Evolutionary conservation across 1,139 yeast species (phyloP).

Genomic region (Blastobotrys arbuscula): DNA sequence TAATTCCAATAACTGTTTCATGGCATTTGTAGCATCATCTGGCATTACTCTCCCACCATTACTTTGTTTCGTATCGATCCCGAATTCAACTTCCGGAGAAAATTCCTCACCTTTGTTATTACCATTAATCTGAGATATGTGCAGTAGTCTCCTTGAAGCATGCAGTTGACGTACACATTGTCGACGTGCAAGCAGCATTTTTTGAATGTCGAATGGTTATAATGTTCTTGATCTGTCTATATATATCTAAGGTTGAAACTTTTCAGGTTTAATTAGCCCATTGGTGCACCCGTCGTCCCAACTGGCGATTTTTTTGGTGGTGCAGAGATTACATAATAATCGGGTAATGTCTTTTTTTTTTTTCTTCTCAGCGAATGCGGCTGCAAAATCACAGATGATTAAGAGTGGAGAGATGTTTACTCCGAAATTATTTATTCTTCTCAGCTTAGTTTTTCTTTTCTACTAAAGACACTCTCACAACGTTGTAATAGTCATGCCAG

Average conservation of each 20-base stretch:
- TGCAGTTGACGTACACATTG: conserved; percentile 3
- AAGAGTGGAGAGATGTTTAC: too few species aligned
- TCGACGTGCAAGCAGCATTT: conserved; percentile 1
- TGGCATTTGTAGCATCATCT: neutral
- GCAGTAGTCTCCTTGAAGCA: neutral
- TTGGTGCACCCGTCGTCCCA: too few species aligned
- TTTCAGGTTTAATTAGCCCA: too few species aligned
- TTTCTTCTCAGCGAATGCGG: too few species aligned
- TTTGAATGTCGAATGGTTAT: too few species aligned
- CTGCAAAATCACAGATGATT: too few species aligned
- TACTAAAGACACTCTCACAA: too few species aligned
- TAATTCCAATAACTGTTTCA: conserved; percentile 9
- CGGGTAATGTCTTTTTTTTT: too few species aligned
- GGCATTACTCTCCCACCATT: conserved; percentile 8
- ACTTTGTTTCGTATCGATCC: neutral
- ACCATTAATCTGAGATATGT: too few species aligned
- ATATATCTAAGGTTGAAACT: neutral
- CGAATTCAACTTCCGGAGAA: conserved; percentile 7
- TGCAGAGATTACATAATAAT: neutral
- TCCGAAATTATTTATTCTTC: too few species aligned
- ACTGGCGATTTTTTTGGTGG: neutral
- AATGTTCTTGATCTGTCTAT: neutral
- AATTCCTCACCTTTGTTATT: neutral
- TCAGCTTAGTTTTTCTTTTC: too few species aligned
- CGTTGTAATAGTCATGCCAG: too few species aligned